Evolutionary conservation across 371 early-diverging fungal species (phyloP).

Genomic region (Phascolomyces articulosus): DNA sequence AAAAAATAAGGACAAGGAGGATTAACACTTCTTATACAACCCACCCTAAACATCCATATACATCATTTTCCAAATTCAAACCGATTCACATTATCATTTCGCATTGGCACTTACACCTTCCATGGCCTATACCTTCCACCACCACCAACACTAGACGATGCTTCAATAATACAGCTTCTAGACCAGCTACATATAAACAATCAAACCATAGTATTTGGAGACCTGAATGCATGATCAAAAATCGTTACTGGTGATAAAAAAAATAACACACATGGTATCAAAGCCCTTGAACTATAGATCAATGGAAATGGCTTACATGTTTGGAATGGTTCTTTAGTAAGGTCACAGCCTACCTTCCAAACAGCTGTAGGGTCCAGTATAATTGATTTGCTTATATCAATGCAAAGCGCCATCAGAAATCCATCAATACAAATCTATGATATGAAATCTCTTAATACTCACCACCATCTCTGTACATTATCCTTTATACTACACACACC

Average conservation of each 20-base stretch:
- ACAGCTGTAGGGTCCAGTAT: neutral
- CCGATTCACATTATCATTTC: neutral
- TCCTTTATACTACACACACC: too few relatives aligned
- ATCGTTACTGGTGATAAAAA: neutral
- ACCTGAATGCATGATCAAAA: neutral
- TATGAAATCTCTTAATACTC: too few relatives aligned
- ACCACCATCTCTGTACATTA: too few relatives aligned
- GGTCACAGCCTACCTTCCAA: constrained; percentile 4
- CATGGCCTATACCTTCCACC: constrained; percentile 9
- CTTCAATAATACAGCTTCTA: neutral
- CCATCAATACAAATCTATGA: too few relatives aligned
- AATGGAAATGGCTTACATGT: neutral
- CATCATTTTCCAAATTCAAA: neutral
- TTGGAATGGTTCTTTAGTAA: constrained; percentile 3
- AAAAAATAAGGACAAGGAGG: neutral
- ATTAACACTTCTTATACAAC: neutral
- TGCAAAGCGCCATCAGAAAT: neutral
- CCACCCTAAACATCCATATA: neutral
- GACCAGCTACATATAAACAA: neutral
- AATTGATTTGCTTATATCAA: constrained; percentile 7
- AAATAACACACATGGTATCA: neutral
- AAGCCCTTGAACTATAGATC: neutral
- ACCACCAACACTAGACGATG: neutral
- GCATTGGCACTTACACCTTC: neutral
- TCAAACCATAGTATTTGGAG: constrained; percentile 4